Percentiles rank a stretch among this genome's conserved stretches.
phyloP scores from a whole-genome alignment of 768 basidiomycete species.

The Auriscalpium vulgare region DNA sequence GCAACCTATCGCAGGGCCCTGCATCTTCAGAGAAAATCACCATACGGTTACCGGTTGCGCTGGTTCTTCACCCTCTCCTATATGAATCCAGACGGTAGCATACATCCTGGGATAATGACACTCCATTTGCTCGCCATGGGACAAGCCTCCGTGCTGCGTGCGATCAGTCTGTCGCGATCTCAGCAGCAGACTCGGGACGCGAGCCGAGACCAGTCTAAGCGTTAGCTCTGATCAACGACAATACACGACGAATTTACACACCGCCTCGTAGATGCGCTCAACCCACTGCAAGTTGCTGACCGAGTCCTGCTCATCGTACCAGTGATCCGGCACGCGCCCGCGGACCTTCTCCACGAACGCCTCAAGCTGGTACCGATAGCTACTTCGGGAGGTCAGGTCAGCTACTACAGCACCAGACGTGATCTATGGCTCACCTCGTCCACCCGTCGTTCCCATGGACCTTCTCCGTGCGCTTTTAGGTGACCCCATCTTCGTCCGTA shows the following conservation, averaged over 20 bases:
- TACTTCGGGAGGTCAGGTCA: neutral
- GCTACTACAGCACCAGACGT: no score
- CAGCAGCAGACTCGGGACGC: constrained; percentile 6
- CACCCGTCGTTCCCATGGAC: constrained; percentile 42
- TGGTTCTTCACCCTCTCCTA: no score
- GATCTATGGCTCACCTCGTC: constrained; percentile 27
- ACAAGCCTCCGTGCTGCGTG: no score
- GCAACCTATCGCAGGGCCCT: no score
- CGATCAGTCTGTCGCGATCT: neutral
- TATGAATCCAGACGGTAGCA: no score
- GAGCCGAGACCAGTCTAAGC: constrained; percentile 4
- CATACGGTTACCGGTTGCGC: no score
- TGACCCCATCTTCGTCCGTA: constrained; percentile 11
- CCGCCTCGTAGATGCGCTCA: constrained; percentile 5
- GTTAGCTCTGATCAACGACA: no score
- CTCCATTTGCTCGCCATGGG: no score
- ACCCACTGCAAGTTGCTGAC: no score
- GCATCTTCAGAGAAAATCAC: no score
- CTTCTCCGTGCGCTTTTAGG: constrained; percentile 30
- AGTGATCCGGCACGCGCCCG: constrained; percentile 31
- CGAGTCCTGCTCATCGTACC: constrained; percentile 22
- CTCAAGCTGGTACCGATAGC: constrained; percentile 49
- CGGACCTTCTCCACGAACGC: constrained; percentile 46
- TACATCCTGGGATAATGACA: no score
- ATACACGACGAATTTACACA: neutral